Conservation (phyloP, 2,329 filamentous ascomycete species). For the Leptographium procerum region DNA sequence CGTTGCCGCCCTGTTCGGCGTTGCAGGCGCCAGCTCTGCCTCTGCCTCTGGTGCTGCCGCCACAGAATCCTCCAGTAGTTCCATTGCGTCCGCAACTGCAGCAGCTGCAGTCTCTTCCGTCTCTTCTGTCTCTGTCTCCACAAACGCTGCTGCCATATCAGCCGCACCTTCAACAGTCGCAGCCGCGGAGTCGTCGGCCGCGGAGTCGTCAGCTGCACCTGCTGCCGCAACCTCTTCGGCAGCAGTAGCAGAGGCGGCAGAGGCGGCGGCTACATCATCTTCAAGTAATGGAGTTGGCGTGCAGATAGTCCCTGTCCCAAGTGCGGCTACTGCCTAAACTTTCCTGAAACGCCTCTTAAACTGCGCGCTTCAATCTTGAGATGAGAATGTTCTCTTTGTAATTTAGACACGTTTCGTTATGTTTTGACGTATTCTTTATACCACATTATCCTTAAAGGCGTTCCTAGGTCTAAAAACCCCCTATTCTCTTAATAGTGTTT, state of each 20-base stretch:
- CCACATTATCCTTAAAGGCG: not conserved
- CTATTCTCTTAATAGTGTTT: too few species aligned
- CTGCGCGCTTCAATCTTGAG: not conserved
- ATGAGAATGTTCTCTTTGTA: not conserved
- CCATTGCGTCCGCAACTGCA: not conserved
- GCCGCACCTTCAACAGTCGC: too few species aligned
- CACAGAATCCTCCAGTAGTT: not conserved
- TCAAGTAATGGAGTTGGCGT: slow-evolving; percentile 7
- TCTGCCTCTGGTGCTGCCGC: not conserved
- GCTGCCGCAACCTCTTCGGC: not conserved
- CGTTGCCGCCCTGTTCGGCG: slow-evolving; percentile 4
- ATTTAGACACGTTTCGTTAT: not conserved
- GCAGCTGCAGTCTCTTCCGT: not conserved
- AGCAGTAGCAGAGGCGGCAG: not conserved
- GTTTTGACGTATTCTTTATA: not conserved
- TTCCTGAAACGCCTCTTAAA: too few species aligned
- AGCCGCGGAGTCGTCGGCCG: too few species aligned
- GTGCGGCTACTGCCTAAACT: not conserved
- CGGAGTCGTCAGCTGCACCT: not conserved
- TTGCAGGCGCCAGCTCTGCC: not conserved
- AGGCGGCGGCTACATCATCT: not conserved
- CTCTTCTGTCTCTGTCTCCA: not conserved
- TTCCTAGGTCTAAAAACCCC: too few species aligned
- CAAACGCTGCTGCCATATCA: not conserved
- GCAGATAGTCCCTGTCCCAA: slow-evolving; percentile 6